These are phyloP conservation scores for Dovyalis caffra DNA, from an alignment of 345 rosid genomes.

Conservation along the genomic window DNA sequence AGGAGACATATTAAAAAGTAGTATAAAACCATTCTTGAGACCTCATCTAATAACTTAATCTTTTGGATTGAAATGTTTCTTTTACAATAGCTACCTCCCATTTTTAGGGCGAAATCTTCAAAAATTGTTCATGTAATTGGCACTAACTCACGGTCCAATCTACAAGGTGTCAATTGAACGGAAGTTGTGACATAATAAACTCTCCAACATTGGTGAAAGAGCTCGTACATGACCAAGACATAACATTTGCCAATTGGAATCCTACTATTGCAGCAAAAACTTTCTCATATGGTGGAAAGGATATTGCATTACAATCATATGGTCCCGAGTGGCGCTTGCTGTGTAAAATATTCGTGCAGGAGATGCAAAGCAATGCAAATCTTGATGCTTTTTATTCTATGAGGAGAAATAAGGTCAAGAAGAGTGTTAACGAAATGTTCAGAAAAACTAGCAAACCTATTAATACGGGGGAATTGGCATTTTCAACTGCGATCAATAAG, in stretches of 20 bases:
- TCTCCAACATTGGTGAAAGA: slow-evolving; percentile 26
- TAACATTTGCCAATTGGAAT: slow-evolving; percentile 30
- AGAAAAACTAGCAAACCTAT: slow-evolving; percentile 17
- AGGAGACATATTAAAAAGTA: too few species aligned
- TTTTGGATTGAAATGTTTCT: too few species aligned
- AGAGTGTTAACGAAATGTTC: slow-evolving; percentile 17
- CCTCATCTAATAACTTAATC: too few species aligned
- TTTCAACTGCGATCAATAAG: slow-evolving; percentile 14
- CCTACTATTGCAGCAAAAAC: slow-evolving; percentile 18
- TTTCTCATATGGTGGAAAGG: slow-evolving; percentile 22
- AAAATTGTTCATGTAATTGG: slow-evolving; percentile 22
- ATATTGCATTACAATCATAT: slow-evolving; percentile 26
- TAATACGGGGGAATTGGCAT: slow-evolving; percentile 29
- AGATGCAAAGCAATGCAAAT: slow-evolving; percentile 33
- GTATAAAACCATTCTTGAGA: too few species aligned
- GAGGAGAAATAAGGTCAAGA: slow-evolving; percentile 25
- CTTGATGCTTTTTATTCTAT: slow-evolving; percentile 29
- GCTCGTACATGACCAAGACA: slow-evolving; percentile 38
- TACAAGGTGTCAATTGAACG: slow-evolving; percentile 37
- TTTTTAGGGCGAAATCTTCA: slow-evolving; percentile 34
- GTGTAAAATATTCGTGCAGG: slow-evolving; percentile 32
- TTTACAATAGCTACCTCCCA: slow-evolving; percentile 48
- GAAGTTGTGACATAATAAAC: slow-evolving; percentile 28
- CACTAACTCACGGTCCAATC: slow-evolving; percentile 32
- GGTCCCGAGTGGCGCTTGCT: slow-evolving; percentile 30